These are phyloP conservation scores for Begonia masoniana DNA, from an alignment of 306 rosid species.

Conservation along the genomic window DNA sequence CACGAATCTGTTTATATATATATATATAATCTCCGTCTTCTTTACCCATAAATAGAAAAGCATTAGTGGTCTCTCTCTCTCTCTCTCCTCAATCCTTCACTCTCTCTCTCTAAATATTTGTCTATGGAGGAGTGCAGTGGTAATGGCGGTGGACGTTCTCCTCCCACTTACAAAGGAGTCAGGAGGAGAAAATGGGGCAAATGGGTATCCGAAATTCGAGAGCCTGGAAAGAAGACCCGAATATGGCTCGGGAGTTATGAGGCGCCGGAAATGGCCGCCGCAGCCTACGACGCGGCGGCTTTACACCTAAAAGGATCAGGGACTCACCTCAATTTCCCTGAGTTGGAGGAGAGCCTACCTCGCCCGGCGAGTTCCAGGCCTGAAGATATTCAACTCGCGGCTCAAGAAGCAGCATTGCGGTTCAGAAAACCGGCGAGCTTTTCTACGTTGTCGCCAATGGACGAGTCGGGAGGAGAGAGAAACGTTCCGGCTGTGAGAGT, in stretches of 20 bases:
- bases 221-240: constrained; percentile 67
- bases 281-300: constrained; percentile 81
- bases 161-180: constrained; percentile 67
- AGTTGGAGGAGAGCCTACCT: constrained; percentile 32
- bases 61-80: too few species aligned
- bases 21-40: too few species aligned
- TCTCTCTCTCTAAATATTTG: too few species aligned
- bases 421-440: constrained; percentile 5
- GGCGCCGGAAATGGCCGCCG: constrained; percentile 72
- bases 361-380: constrained; percentile 36
- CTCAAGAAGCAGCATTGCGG: constrained; percentile 58
- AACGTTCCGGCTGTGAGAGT: constrained; percentile 25
- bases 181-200: constrained; percentile 98
- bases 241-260: constrained; percentile 90
- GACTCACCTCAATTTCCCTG: constrained; percentile 54
- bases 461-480: neutral
- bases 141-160: constrained; percentile 19
- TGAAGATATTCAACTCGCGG: constrained; percentile 51
- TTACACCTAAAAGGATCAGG: constrained; percentile 46
- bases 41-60: too few species aligned
- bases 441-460: too few species aligned
- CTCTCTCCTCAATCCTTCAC: too few species aligned
- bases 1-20: too few species aligned
- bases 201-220: constrained; percentile 89
- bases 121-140: too few species aligned